Evolutionary conservation across 805 yeast species (phyloP).

Genomic region (Saturnispora gosingensis): DNA sequence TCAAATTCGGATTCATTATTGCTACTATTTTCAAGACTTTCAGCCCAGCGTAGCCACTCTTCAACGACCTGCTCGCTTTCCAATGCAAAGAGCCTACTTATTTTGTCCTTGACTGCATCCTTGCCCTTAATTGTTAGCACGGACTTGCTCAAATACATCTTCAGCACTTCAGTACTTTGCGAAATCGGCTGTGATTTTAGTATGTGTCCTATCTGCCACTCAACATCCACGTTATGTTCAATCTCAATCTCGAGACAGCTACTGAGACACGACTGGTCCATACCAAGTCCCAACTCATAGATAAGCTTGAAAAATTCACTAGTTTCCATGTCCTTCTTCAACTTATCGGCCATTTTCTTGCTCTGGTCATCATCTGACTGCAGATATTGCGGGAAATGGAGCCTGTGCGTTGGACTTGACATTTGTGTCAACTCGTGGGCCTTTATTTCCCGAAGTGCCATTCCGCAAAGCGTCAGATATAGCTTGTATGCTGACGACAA

Average conservation of each 20-base stretch:
- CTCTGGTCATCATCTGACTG: neutral
- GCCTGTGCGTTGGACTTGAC: neutral
- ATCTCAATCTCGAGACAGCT: constrained; percentile 1
- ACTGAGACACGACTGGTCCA: neutral
- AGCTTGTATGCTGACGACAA: neutral
- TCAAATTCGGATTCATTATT: neutral
- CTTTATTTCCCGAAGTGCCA: neutral
- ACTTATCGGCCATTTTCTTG: neutral
- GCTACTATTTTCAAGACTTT: neutral
- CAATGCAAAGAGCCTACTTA: neutral
- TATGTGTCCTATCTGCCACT: constrained; percentile 6
- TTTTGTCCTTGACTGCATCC: neutral
- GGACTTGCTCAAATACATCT: neutral
- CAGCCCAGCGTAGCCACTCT: constrained; percentile 5
- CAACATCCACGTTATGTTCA: neutral
- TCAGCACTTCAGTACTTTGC: neutral
- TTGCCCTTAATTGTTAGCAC: neutral
- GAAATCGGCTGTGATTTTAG: constrained; percentile 1
- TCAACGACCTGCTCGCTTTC: constrained; percentile 1
- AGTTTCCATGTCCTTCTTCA: neutral
- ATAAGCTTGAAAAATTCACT: constrained; percentile 1
- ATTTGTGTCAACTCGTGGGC: neutral
- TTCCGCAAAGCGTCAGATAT: neutral
- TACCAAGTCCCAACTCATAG: constrained; percentile 1
- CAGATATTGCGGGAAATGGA: neutral